Base-by-base conservation (phyloP, 2,329 filamentous ascomycete species). In the Furcasterigmium furcatum region DNA sequence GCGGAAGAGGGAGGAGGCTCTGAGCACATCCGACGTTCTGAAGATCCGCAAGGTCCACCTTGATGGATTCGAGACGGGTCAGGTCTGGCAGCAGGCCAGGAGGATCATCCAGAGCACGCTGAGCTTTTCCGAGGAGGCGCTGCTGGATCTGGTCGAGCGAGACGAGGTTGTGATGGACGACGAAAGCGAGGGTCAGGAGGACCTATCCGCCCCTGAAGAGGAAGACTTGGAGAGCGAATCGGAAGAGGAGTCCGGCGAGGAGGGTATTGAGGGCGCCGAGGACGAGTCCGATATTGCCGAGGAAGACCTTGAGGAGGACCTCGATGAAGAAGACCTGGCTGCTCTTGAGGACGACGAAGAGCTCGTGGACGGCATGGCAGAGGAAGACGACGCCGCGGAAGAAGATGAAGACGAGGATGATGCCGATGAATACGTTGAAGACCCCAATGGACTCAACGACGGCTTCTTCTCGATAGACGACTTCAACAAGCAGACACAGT, bases 381-480 rank as follows among this genome's bases (percentile, higher is more conserved):
- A 57, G 4, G 62, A 59, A 1, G 63, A 59, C 1, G 65, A 67
- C 0, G 64, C 66, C 0, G 61, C 59, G 4, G 30, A 43, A 16
- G 52, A 57, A n/a, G 60, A 63, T 9, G 66, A 66, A 4, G 65
- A 71, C 4, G 63, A 67, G 0, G 72, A 72, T 0, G 73, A 76
- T 10, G 64, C 68, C 1, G 76, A 77, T 41, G 77, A 79, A 32
- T 85, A 85, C 48, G 70, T 82, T 9, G 75, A 84, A 55, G 91
- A 97, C 58, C 83, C 84, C 4, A 77, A 94, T 59, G 90, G 91
- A 7, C 80, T 99, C 25, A 97, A 99, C 59, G 94, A 99, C 60
- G 92, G 91, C 5, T 99, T 99, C 71, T 99, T 99, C 70, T 95
- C 90, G 14, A 92, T 99, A 57, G 91, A 97, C 58, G 84, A 95